Base-by-base conservation (phyloP, 2,329 filamentous ascomycete species). In the Cordyceps fumosorosea region DNA sequence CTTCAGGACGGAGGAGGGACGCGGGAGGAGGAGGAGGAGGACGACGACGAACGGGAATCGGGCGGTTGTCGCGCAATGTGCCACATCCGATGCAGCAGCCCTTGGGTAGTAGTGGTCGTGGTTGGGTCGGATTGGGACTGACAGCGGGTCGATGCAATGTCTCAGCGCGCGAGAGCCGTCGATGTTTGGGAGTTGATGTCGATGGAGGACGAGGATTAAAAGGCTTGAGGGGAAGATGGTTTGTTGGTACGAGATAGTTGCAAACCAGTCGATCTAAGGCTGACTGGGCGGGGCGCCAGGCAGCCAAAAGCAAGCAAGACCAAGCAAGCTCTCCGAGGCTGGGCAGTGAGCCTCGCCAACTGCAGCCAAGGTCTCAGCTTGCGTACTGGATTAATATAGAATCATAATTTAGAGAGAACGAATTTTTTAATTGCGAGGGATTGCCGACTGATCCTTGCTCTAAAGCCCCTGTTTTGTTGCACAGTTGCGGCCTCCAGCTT, bases 21-120 rank as follows among this genome's bases (percentile, higher is more conserved):
- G 64, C 64, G 64, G 66, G 65, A 64, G 34, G 11, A 11, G 32
- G 34, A 37, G 12, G 34, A 37, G 34, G 11, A 37, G 64, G 62
- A 37, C 10, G 34, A 14, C 11, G 34, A 37, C 63, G 62, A 60
- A 62, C 64, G 60, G 54, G 37, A 29, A 40, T 47, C 37, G 60
- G 53, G 22, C 52, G 48, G 59, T 37, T 57, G 61, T 60, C 40
- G 59, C 22, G 61, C 40, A 24, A 42, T 54, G 56, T 55, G 45
- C 48, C 53, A 52, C 60, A 62, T 62, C n/a, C 54, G 48, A 54
- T 16, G 54, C 24, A 47, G 44, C 6, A 29, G 29, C 29, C 20
- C 20, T 37, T 37, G 20, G 10, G 44, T 20, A 14, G 34, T 37
- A 37, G 34, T 14, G 12, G 22, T 20, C 8, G 44, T 22, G n/a